Percentiles rank a stretch among this genome's conserved stretches.
Conservation (phyloP, 2,329 filamentous ascomycete genomes). For the Cladobotryum protrusum region DNA sequence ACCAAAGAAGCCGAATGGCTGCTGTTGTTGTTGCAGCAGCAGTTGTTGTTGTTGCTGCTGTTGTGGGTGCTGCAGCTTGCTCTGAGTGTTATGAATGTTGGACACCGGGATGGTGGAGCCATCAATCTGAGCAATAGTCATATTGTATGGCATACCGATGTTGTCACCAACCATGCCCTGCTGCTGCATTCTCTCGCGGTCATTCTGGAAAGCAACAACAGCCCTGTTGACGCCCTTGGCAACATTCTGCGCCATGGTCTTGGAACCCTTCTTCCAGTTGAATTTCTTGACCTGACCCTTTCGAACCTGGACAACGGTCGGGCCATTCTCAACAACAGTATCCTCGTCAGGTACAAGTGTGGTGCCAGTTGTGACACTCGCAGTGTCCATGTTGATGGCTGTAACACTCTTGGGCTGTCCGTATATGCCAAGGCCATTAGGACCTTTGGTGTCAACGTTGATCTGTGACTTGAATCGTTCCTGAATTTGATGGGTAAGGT, state of each 20-base stretch:
- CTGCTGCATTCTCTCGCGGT: constrained; percentile 49
- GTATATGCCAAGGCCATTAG: constrained; percentile 54
- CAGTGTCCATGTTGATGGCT: constrained; percentile 44
- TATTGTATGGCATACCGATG: constrained; percentile 66
- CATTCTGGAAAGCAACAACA: constrained; percentile 65
- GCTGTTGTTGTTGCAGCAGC: constrained; percentile 32
- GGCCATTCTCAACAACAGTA: constrained; percentile 60
- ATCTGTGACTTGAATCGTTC: constrained; percentile 81
- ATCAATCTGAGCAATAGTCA: constrained; percentile 53
- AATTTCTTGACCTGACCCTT: constrained; percentile 95
- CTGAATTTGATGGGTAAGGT: constrained; percentile 90
- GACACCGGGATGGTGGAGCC: constrained; percentile 30
- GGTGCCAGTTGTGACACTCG: constrained; percentile 50
- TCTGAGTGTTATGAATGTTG: constrained; percentile 21
- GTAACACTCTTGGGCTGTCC: constrained; percentile 46
- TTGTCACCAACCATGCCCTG: constrained; percentile 53
- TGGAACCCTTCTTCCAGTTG: constrained; percentile 97
- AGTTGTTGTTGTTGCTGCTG: constrained; percentile 13
- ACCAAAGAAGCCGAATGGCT: constrained; percentile 68
- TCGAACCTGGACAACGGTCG: constrained; percentile 91
- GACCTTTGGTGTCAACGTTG: constrained; percentile 40
- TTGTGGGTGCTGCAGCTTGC: constrained; percentile 16
- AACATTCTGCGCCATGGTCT: constrained; percentile 89
- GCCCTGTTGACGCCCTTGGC: constrained; percentile 91
- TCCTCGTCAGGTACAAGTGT: constrained; percentile 63